Conservation (phyloP, 345 rosid species). For the Turnera subulata region DNA sequence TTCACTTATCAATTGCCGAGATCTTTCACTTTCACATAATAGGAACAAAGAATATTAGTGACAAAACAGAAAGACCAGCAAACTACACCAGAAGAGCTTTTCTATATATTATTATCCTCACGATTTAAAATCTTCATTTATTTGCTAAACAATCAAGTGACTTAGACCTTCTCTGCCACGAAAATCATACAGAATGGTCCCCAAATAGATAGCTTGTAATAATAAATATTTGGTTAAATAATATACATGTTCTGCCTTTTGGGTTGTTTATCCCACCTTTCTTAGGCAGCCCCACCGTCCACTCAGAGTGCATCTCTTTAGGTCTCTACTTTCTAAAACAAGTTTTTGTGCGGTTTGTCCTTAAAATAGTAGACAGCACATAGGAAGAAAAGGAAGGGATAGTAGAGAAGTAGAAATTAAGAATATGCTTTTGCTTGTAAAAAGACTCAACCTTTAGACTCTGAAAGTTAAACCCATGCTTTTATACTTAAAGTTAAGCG, state of each 20-base stretch:
- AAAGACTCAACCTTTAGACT: constrained; percentile 33
- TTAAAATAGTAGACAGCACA: constrained; percentile 42
- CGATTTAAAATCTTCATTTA: not conserved
- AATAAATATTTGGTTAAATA: constrained; percentile 1
- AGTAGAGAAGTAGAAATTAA: not conserved
- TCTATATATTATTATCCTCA: not conserved
- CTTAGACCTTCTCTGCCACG: not conserved
- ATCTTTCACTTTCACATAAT: too few relatives aligned
- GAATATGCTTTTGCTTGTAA: constrained; percentile 21
- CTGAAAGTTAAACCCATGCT: constrained; percentile 8
- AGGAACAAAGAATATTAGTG: too few relatives aligned
- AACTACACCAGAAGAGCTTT: not conserved
- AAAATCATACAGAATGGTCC: constrained; percentile 11
- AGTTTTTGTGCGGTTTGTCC: constrained; percentile 54
- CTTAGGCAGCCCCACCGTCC: constrained; percentile 32
- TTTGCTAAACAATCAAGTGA: constrained; percentile 9
- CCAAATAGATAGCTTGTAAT: not conserved
- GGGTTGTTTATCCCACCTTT: constrained; percentile 2
- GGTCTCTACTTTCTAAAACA: constrained; percentile 53
- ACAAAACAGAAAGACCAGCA: not conserved
- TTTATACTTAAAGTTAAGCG: constrained; percentile 19
- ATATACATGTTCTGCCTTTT: not conserved
- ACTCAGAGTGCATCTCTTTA: constrained; percentile 25
- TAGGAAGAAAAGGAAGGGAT: constrained; percentile 12
- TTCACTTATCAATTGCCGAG: too few relatives aligned